Base-by-base conservation (phyloP, 108 stramenopile genomes). In the Pseudonitzschia multistriata region DNA sequence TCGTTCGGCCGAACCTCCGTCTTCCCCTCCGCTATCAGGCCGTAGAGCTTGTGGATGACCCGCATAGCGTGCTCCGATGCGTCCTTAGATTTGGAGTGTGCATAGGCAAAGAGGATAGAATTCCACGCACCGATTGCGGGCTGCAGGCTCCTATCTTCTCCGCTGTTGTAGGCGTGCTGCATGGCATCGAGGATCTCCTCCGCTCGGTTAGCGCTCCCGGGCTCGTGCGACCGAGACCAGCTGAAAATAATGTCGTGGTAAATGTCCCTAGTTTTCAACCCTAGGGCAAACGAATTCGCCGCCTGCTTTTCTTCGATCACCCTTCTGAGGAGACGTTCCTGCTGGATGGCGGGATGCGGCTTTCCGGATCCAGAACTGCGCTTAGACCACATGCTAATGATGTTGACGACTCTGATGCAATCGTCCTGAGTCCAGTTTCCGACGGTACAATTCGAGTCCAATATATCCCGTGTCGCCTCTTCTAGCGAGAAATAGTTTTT, bases 121-220 rank as follows among this genome's bases (percentile, higher is more conserved):
- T 76, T 76, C 47, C 70, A 79, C 11, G 73, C 65, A 11, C n/a
- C 39, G 22, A 65, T 60, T 19, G 59, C 53, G 19, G 75, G 75
- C 29, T 67, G 55, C 22, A 78, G 17, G 59, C 67, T 49, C 28
- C 57, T 21, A 5, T 67, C 72, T n/a, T 59, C 19, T 40, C 62
- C 59, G 27, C 25, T 39, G 37, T 72, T 50, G 37, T 53, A 62
- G 10, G 56, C 30, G 30, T 63, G 39, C 37, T 68, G 54, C 72
- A 79, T 79, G 22, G 52, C 47, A 63, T 68, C 63, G 17, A 79
- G 40, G 33, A 79, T 73, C 25, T 71, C 68, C 36, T 71, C 76
- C 22, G 70, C 74, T 33, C 79, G 35, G 40, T 57, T 31, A 15
- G 70, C 28, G 15, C 62, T 45, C 1, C 70, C 74, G 7, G 34